Conservation (phyloP, 768 basidiomycete species). For the Cyclocybe cylindracea region DNA sequence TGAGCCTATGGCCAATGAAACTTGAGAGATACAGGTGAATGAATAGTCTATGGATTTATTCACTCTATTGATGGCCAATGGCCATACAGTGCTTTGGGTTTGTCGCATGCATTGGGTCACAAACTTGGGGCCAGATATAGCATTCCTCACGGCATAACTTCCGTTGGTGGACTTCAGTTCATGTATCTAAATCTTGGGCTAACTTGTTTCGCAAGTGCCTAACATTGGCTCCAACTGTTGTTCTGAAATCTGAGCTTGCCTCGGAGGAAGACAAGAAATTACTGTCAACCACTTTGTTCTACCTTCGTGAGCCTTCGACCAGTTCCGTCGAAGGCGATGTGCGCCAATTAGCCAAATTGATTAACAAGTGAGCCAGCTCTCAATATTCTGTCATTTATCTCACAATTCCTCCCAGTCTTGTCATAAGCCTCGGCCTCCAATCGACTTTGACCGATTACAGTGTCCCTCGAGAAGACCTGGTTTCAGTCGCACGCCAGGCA, state of each 20-base stretch:
- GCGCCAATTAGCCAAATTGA: slow-evolving; percentile 48
- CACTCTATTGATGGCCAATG: not conserved
- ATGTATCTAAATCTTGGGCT: slow-evolving; percentile 2
- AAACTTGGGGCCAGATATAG: slow-evolving; percentile 70
- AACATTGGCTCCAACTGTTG: slow-evolving; percentile 66
- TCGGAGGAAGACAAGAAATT: slow-evolving; percentile 63
- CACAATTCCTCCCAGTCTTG: slow-evolving; percentile 44
- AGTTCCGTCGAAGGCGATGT: slow-evolving; percentile 69
- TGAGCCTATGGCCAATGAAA: slow-evolving; percentile 74
- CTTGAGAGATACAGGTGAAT: slow-evolving; percentile 54
- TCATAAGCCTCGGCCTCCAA: slow-evolving; percentile 57
- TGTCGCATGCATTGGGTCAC: slow-evolving; percentile 78
- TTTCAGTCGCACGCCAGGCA: slow-evolving; percentile 51
- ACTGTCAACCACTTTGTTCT: slow-evolving; percentile 57
- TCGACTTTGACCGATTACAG: slow-evolving; percentile 61
- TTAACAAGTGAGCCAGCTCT: slow-evolving; percentile 44
- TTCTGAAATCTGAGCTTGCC: slow-evolving; percentile 56
- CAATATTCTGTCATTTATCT: not conserved
- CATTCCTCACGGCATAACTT: slow-evolving; percentile 84
- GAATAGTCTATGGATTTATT: not conserved
- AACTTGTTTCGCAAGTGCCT: slow-evolving; percentile 50
- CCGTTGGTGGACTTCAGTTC: slow-evolving; percentile 43
- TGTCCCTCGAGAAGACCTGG: slow-evolving; percentile 58
- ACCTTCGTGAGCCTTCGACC: slow-evolving; percentile 59
- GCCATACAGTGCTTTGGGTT: slow-evolving; percentile 55